phyloP scores from a whole-genome alignment of 225 moss, liverwort and hornwort species.

The Polytrichum commune region DNA sequence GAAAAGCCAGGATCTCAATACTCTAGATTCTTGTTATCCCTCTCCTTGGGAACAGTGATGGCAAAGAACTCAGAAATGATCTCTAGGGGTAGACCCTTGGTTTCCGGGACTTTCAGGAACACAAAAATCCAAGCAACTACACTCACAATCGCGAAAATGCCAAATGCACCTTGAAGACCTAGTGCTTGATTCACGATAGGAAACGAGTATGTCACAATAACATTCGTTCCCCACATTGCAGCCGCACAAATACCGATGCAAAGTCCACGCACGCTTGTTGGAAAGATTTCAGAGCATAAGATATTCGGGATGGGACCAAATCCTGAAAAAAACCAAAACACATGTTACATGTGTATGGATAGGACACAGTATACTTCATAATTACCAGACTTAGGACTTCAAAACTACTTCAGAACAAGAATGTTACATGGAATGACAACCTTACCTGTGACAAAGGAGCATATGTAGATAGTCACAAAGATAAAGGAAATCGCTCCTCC shows the following conservation, averaged over 20 bases:
- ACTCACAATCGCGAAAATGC: slow-evolving; percentile 70
- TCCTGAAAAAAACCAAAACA: slow-evolving; percentile 18
- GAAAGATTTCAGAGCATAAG: slow-evolving; percentile 90
- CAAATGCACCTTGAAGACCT: slow-evolving; percentile 80
- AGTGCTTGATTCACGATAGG: slow-evolving; percentile 68
- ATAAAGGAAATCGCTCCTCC: slow-evolving; percentile 43
- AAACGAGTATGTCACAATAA: slow-evolving; percentile 81
- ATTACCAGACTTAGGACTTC: too few species aligned
- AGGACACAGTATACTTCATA: too few species aligned
- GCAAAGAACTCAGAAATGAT: slow-evolving; percentile 97
- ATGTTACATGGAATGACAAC: not conserved
- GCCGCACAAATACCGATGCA: slow-evolving; percentile 84
- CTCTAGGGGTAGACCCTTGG: slow-evolving; percentile 87
- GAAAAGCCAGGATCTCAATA: not conserved
- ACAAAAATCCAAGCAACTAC: slow-evolving; percentile 80
- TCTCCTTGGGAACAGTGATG: slow-evolving; percentile 17
- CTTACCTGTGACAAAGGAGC: slow-evolving; percentile 60
- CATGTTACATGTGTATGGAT: too few species aligned
- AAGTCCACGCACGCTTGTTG: slow-evolving; percentile 89
- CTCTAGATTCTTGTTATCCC: not conserved
- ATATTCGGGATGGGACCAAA: slow-evolving; percentile 97
- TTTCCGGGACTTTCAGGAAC: slow-evolving; percentile 87
- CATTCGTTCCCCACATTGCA: slow-evolving; percentile 88
- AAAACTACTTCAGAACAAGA: too few species aligned
- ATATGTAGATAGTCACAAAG: slow-evolving; percentile 46